phyloP scores from a whole-genome alignment of 1,284 basidiomycete species.

The Rhodotorula sp. region DNA sequence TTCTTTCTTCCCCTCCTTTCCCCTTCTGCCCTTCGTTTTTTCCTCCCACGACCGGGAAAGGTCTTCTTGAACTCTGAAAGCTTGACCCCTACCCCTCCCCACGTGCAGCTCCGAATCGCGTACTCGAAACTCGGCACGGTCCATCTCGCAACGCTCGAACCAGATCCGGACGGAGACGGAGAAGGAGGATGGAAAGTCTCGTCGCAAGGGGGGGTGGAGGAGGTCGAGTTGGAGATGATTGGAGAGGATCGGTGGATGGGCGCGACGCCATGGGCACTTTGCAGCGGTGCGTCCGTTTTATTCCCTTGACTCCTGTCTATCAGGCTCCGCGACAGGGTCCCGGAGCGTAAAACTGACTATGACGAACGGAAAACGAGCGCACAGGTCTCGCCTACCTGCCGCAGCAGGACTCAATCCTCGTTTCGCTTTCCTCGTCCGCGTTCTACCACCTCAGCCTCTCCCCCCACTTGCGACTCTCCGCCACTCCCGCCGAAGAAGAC shows the following conservation, averaged over 20 bases:
- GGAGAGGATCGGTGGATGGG: constrained; percentile 19
- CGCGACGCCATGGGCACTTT: constrained; percentile 12
- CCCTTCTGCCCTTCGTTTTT: too few relatives aligned
- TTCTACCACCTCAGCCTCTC: constrained; percentile 9
- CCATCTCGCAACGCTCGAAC: not conserved
- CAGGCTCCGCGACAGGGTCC: too few relatives aligned
- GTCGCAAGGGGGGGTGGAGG: not conserved
- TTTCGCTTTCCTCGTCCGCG: constrained; percentile 16
- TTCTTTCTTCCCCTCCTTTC: too few relatives aligned
- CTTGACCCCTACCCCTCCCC: too few relatives aligned
- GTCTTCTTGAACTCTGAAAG: not conserved
- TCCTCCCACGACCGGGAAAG: too few relatives aligned
- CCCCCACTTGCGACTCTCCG: not conserved
- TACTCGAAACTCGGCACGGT: constrained; percentile 29
- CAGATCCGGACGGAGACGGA: too few relatives aligned
- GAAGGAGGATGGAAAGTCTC: not conserved
- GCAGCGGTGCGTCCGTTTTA: constrained; percentile 13
- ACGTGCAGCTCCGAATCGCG: constrained; percentile 8
- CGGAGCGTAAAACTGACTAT: too few relatives aligned
- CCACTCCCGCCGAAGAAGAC: too few relatives aligned
- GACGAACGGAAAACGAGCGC: too few relatives aligned
- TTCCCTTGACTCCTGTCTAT: too few relatives aligned
- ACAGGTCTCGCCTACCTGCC: constrained; percentile 18
- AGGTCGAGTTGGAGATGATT: not conserved
- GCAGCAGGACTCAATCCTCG: not conserved